A percentile compares a stretch with the other conserved stretches of the same genome.
Evolutionary conservation across 768 basidiomycete species (phyloP).

Genomic region (Boletus sp.): DNA sequence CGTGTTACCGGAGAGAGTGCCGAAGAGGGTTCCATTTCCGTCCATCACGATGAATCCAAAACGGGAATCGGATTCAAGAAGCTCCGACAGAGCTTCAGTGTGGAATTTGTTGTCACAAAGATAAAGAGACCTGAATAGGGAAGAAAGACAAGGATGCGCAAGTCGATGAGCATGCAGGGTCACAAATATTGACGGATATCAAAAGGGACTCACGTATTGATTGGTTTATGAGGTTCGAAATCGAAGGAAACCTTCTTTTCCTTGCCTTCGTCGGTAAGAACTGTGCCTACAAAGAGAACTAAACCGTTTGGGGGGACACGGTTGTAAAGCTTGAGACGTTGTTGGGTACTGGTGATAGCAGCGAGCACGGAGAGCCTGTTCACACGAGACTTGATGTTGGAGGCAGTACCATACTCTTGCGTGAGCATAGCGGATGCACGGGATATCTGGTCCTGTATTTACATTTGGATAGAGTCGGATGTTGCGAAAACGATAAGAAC

Average conservation of each 20-base stretch:
- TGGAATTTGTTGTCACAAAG: slow-evolving; percentile 99
- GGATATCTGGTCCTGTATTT: slow-evolving; percentile 82
- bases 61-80: slow-evolving; percentile 94
- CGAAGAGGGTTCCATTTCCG: slow-evolving; percentile 96
- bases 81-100: slow-evolving; percentile 94
- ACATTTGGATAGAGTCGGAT: neutral
- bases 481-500: slow-evolving; percentile 4
- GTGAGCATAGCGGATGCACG: slow-evolving; percentile 94
- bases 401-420: slow-evolving; percentile 98
- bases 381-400: slow-evolving; percentile 99
- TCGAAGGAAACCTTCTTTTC: slow-evolving; percentile 99
- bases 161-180: neutral
- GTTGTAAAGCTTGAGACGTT: slow-evolving; percentile 94
- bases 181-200: neutral
- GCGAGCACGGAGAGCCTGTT: slow-evolving; percentile 97
- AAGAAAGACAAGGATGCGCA: neutral
- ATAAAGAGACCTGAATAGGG: slow-evolving; percentile 76
- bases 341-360: slow-evolving; percentile 97
- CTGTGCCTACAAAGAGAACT: slow-evolving; percentile 96
- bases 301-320: slow-evolving; percentile 96
- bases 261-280: slow-evolving; percentile 97
- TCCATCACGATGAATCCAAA: slow-evolving; percentile 99
- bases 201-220: slow-evolving; percentile 78
- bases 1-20: slow-evolving; percentile 93
- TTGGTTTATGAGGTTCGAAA: slow-evolving; percentile 98